A percentile compares a stretch with the other conserved stretches of the same genome.
These are phyloP conservation scores for Boechera divaricarpa DNA, from an alignment of 345 rosid species.

Conservation along the genomic window DNA sequence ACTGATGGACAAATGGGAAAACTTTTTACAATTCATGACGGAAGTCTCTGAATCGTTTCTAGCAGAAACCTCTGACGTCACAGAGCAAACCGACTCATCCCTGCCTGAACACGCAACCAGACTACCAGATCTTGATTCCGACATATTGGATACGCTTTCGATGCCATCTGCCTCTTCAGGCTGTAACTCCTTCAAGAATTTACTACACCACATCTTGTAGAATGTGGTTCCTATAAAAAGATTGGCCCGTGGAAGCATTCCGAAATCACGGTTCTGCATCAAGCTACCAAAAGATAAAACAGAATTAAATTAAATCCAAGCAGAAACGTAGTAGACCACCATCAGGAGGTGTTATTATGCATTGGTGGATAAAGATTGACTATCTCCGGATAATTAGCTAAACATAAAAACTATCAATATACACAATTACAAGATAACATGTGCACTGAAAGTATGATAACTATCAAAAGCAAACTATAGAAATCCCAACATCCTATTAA, in stretches of 20 bases:
- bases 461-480: not conserved
- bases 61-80: constrained; percentile 45
- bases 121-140: constrained; percentile 43
- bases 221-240: constrained; percentile 67
- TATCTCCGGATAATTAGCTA: not conserved
- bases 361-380: not conserved
- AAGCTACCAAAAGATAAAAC: constrained; percentile 54
- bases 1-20: constrained; percentile 26
- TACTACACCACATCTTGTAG: constrained; percentile 63
- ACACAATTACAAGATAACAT: not conserved
- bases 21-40: constrained; percentile 60
- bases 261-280: constrained; percentile 57
- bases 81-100: constrained; percentile 42
- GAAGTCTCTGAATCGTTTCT: constrained; percentile 61
- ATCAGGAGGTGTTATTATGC: not conserved
- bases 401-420: constrained; percentile 14
- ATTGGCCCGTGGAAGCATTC: constrained; percentile 55
- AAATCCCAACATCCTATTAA: not conserved
- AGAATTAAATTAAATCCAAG: not conserved
- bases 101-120: constrained; percentile 42
- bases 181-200: constrained; percentile 52
- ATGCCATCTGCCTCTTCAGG: constrained; percentile 42
- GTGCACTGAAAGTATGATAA: constrained; percentile 1
- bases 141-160: constrained; percentile 42
- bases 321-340: not conserved